Evolutionary conservation across 768 basidiomycete genomes (phyloP).

Genomic region (Amanita phalloides): DNA sequence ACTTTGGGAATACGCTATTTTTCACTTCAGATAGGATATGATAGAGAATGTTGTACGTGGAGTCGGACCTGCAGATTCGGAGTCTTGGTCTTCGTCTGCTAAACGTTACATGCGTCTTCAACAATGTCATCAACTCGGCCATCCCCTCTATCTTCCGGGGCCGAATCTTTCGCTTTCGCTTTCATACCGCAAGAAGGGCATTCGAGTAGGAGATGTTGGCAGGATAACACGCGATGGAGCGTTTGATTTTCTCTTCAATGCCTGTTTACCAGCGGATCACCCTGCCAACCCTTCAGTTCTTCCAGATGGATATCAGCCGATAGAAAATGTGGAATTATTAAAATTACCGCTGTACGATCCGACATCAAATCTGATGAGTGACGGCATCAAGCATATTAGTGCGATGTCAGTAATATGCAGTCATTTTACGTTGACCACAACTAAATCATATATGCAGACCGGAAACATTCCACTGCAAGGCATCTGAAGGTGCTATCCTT

Average conservation of each 20-base stretch:
- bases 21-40: too few relatives aligned
- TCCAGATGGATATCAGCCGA: slow-evolving; percentile 15
- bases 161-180: too few relatives aligned
- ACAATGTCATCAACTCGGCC: too few relatives aligned
- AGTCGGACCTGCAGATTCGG: too few relatives aligned
- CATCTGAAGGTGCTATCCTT: slow-evolving; percentile 10
- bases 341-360: background rate
- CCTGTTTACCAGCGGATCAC: slow-evolving; percentile 15
- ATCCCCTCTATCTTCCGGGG: too few relatives aligned
- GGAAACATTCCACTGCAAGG: background rate
- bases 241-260: slow-evolving; percentile 13
- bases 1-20: too few relatives aligned
- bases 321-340: background rate
- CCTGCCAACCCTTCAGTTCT: slow-evolving; percentile 16
- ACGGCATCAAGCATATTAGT: background rate
- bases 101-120: too few relatives aligned
- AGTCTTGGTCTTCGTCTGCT: too few relatives aligned
- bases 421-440: background rate
- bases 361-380: background rate
- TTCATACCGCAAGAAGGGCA: too few relatives aligned
- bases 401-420: background rate
- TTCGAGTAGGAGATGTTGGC: too few relatives aligned
- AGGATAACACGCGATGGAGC: too few relatives aligned
- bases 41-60: too few relatives aligned
- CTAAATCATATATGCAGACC: background rate